Conservation (phyloP, 2,329 filamentous ascomycete species). For the Macroventuria anomochaeta region DNA sequence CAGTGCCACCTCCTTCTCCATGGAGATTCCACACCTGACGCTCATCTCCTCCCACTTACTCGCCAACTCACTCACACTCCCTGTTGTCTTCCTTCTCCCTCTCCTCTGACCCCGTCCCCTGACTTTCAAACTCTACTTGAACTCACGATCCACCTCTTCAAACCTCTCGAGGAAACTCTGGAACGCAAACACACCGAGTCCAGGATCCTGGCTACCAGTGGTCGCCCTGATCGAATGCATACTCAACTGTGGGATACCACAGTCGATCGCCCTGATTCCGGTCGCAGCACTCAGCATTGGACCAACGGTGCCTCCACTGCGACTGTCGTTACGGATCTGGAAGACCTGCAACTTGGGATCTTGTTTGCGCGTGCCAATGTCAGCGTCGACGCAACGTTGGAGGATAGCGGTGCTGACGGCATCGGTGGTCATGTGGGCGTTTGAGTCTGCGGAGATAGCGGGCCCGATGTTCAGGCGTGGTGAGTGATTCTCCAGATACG, state of each 20-base stretch:
- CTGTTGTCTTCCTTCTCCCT: neutral
- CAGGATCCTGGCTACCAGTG: constrained; percentile 83
- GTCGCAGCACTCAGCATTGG: constrained; percentile 83
- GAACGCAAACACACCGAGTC: constrained; percentile 85
- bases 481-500: constrained; percentile 84
- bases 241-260: constrained; percentile 86
- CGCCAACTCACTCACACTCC: neutral
- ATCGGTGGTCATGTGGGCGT: constrained; percentile 97
- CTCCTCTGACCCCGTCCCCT: neutral
- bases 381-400: constrained; percentile 72
- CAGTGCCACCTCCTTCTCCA: no score
- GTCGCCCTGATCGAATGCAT: constrained; percentile 95
- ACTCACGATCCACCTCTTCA: constrained; percentile 84
- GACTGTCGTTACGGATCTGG: constrained; percentile 91
- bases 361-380: constrained; percentile 53
- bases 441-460: constrained; percentile 78
- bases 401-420: constrained; percentile 82
- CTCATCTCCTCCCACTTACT: constrained; percentile 9
- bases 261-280: constrained; percentile 84
- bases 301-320: constrained; percentile 92
- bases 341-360: constrained; percentile 79
- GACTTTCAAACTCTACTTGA: constrained; percentile 51
- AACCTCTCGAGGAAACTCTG: constrained; percentile 87
- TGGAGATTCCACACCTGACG: no score
- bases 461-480: constrained; percentile 90